Conservation (phyloP, 768 basidiomycete genomes). For the Dentipellis fragilis region DNA sequence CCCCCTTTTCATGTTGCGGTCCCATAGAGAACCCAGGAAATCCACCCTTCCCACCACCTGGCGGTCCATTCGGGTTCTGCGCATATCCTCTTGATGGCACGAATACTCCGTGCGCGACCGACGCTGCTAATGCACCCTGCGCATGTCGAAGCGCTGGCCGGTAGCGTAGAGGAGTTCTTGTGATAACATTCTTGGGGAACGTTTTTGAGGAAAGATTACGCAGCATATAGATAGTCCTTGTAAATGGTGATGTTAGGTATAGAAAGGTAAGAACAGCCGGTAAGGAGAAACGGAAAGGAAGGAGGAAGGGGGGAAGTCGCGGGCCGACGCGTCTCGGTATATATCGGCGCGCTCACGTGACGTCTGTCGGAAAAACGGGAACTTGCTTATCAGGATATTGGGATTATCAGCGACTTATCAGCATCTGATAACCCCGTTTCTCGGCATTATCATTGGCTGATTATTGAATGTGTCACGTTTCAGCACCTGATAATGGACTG, state of each 20-base stretch:
- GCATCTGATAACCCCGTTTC: too few species aligned
- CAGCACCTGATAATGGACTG: too few species aligned
- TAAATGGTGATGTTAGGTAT: not conserved
- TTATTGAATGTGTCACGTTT: too few species aligned
- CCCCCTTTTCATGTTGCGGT: conserved; percentile 66
- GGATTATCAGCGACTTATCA: too few species aligned
- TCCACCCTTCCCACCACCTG: conserved; percentile 31
- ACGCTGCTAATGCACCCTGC: not conserved
- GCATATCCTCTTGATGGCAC: conserved; percentile 30
- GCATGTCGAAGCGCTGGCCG: not conserved
- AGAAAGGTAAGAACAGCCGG: not conserved
- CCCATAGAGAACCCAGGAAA: conserved; percentile 52
- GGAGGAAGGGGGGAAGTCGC: too few species aligned
- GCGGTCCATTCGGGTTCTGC: conserved; percentile 33
- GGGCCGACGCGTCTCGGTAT: too few species aligned
- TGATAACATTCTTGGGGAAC: not conserved
- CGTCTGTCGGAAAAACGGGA: too few species aligned
- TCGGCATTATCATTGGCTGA: too few species aligned
- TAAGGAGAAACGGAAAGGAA: too few species aligned
- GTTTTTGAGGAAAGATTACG: not conserved
- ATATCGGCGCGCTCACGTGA: too few species aligned
- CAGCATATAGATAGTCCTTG: not conserved
- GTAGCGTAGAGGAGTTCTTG: not conserved
- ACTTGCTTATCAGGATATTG: too few species aligned
- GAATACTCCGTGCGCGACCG: not conserved